Base-by-base conservation (phyloP, 352 stramenopile genomes). In the Globisporangium irregulare region DNA sequence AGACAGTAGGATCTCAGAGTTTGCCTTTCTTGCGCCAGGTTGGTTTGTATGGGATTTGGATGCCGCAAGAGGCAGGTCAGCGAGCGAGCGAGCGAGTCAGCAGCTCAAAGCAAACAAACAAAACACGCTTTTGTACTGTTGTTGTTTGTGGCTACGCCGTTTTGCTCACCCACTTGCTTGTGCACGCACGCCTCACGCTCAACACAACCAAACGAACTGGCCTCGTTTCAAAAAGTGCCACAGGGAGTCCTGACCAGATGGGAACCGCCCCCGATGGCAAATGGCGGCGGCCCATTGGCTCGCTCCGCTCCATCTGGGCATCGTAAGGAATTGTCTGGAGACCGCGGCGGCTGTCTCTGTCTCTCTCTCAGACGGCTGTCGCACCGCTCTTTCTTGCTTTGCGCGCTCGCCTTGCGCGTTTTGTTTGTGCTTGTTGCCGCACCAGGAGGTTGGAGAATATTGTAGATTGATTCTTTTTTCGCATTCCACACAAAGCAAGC, bases 271-370 rank as follows among this genome's bases (percentile, higher is more conserved):
- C 43, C 15, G 18, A 50, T 20, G 12, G 22, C 25, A 59, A n/a
- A 59, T 46, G 55, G 55, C 55, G 50, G n/a, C 50, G 50, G 18
- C 18, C 18, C 18, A 51, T 29, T 56, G 50, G 50, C 54, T 38
- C 25, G 34, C 27, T 32, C 7, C 18, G 7, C 43, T 51, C 43
- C 43, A 51, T 51, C 43, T 51, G 43, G 43, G 6, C 43, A 20
- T n/a, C 15, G 15, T 10, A 51, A n/a, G 43, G 18, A 50, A 22
- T 58, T 58, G 51, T n/a, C 27, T 59, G 54, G 54, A 59, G 54
- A 15, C 54, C 54, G 27, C 27, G 24, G 27, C 29, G 27, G 55
- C 55, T 60, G 55, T 60, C 55, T 60, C 27, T 60, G n/a, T 32
- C 24, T n/a, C 22, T 20, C 8, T n/a, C 22, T n/a, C 8, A 5